These are phyloP conservation scores for Xeromyces bisporus DNA, from an alignment of 495 filamentous ascomycete species.

Conservation along the genomic window DNA sequence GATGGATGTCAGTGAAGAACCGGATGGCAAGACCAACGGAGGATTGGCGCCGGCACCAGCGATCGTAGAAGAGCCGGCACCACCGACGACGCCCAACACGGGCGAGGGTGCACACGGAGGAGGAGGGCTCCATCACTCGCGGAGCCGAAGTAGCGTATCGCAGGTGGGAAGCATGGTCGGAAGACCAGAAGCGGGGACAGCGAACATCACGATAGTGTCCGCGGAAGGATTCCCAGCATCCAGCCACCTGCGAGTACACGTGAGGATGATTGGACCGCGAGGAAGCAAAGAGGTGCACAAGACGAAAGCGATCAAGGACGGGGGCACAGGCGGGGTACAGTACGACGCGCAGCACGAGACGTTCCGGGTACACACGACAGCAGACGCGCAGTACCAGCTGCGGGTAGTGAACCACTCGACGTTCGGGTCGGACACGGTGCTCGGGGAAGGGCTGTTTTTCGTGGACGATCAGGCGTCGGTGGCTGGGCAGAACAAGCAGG, in stretches of 20 bases:
- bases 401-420: constrained; percentile 68
- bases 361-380: constrained; percentile 57
- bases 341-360: constrained; percentile 51
- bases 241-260: constrained; percentile 63
- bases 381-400: constrained; percentile 75
- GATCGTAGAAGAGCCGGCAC: constrained; percentile 4
- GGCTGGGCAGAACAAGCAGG: constrained; percentile 50
- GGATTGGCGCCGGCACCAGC: constrained; percentile 19
- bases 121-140: constrained; percentile 33
- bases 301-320: constrained; percentile 58
- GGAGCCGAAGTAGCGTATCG: constrained; percentile 51
- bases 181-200: constrained; percentile 48
- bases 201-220: constrained; percentile 62
- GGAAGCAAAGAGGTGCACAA: constrained; percentile 66
- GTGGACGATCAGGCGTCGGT: constrained; percentile 59
- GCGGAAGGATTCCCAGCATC: constrained; percentile 61
- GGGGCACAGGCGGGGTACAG: constrained; percentile 34
- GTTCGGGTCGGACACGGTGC: constrained; percentile 59
- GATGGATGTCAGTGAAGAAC: constrained; percentile 26
- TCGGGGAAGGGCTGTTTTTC: constrained; percentile 79
- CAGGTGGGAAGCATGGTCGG: constrained; percentile 33
- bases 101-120: constrained; percentile 20
- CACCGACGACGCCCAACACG: constrained; percentile 18
- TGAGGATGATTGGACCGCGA: constrained; percentile 50
- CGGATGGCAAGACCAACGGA: constrained; percentile 17